Evolutionary conservation across 352 stramenopile species (phyloP), one percentile per base, ranked within the genome.

Genomic region (Pythium oligandrum): DNA sequence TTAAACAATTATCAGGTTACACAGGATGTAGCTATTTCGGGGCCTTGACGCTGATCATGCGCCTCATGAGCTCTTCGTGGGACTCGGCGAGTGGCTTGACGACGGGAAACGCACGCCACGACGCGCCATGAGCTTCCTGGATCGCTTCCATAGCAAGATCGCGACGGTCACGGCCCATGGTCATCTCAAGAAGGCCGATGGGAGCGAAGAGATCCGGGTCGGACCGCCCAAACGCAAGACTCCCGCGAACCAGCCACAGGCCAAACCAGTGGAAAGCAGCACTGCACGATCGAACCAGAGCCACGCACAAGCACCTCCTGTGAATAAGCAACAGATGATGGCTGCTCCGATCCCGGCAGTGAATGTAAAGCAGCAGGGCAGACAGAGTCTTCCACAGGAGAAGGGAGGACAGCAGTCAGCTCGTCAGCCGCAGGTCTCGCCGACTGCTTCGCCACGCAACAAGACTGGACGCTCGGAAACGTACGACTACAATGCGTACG

Each of bases 71-170:
- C 17, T 26, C 17, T 26, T 26, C 17, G 17, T 26, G 17, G 17
- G 17, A 26, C 17, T 26, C 17, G 17, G 17, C 17, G 17, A 26
- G 17, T 26, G 17, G 17, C 17, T 26, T 26, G 17, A 26, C 17
- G 17, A 26, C 4, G 44, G 6, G n/a, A 37, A 7, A 8, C 44
- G n/a, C 7, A 17, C 6, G 4, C 34, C 12, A 36, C 26, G 38
- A 5, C n/a, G 17, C 44, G 44, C 2, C 7, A 90, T 93, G 83
- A 93, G 75, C 66, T 93, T 93, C 58, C 61, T 91, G 36, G 79
- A 90, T 53, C 68, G 83, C 46, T 93, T 93, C 56, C 79, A 90
- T 44, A 75, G 78, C 53, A 93, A 93, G 65, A 90, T 90, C 48
- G 73, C 78, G 48, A 91, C 80, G 1, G 83, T 93, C 57, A 91